phyloP scores from a whole-genome alignment of 2,329 filamentous ascomycete species.

The Talaromyces sp. region DNA sequence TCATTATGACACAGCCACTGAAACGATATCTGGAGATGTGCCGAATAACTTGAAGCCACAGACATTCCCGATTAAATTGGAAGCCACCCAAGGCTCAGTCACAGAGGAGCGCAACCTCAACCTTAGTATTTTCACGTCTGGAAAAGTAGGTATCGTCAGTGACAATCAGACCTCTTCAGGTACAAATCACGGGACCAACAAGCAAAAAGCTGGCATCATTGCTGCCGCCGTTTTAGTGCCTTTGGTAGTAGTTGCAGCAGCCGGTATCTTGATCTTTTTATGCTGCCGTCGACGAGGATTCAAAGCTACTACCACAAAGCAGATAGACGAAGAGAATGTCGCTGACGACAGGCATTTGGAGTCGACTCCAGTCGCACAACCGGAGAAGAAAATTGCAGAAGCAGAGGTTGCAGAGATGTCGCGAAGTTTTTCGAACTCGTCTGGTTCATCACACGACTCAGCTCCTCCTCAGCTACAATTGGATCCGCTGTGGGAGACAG shows the following conservation, averaged over 20 bases:
- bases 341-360: not conserved
- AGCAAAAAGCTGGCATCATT: constrained; percentile 37
- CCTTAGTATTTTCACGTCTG: constrained; percentile 32
- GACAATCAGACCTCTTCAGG: constrained; percentile 22
- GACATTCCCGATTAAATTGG: constrained; percentile 43
- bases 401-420: constrained; percentile 21
- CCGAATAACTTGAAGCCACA: constrained; percentile 40
- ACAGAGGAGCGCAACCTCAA: constrained; percentile 45
- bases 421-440: constrained; percentile 19
- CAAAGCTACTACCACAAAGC: constrained; percentile 23
- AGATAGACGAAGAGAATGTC: constrained; percentile 18
- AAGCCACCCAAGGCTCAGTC: constrained; percentile 37
- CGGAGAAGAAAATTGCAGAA: not conserved
- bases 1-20: constrained; percentile 45
- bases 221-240: constrained; percentile 37
- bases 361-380: not conserved
- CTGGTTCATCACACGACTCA: constrained; percentile 24
- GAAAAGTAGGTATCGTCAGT: constrained; percentile 21
- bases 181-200: constrained; percentile 19
- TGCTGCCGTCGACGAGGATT: constrained; percentile 32
- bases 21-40: constrained; percentile 49
- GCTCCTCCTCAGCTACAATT: constrained; percentile 35
- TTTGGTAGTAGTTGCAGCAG: constrained; percentile 27
- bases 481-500: constrained; percentile 31
- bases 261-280: constrained; percentile 33